Evolutionary conservation across 352 stramenopile species (phyloP), one percentile per base, ranked within the genome.

Genomic region (Phytophthora hybrid): DNA sequence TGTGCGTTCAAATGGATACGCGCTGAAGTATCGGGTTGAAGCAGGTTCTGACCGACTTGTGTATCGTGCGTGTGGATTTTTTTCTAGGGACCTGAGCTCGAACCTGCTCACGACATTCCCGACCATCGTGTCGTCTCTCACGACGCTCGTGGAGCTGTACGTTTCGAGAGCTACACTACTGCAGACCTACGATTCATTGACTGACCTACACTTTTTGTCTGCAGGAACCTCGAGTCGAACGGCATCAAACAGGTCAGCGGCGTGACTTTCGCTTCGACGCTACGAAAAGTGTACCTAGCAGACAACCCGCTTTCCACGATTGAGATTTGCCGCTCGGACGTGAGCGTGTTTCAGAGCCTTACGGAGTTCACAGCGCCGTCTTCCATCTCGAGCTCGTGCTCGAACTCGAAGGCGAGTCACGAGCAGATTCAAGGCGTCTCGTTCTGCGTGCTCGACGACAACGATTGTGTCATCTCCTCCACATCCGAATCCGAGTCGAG

Each of bases 171-270:
- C 34, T 51, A 23, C 16, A 18, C 26, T 74, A 1, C 23, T 26
- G 23, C 23, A 26, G 23, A 26, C 23, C 23, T 26, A 26, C 23
- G 23, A 26, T 26, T 37, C n/a, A 57, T 57, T 59, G 18, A 70
- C 62, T 52, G 26, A 59, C 16, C 23, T 53, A 16, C 44, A 18
- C 13, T 67, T 26, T 26, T 26, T 26, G 1, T 13, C 31, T 63
- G 21, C 59, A 93, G 86, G 19, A 92, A 89, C 59, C 82, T 93
- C 39, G 80, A 81, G 10, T 81, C 73, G 14, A 93, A 91, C 32
- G 71, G 65, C 1, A 88, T 91, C 64, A 83, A 83, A 32, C 57
- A 74, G n/a, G 73, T 93, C 49, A 66, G 63, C 10, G 76, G 77
- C 34, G 67, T 90, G 32, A 76, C 76, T 3, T 87, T 93, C 31